phyloP scores from a whole-genome alignment of 1,139 yeast genomes.

The Pichia terricola region DNA sequence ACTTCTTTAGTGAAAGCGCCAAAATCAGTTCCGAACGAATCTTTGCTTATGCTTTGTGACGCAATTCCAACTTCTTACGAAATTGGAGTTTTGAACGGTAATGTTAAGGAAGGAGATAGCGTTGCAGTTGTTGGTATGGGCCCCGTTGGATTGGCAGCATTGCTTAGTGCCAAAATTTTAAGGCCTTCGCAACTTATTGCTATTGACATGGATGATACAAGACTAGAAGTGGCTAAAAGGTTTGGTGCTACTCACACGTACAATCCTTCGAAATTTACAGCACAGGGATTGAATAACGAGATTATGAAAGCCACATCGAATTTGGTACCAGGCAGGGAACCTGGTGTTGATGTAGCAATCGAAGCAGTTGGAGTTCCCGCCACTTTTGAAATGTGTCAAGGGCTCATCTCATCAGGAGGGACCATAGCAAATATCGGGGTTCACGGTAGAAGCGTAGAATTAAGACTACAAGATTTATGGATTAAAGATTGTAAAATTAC shows the following conservation, averaged over 20 bases:
- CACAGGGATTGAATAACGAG: constrained; percentile 21
- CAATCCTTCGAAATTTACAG: constrained; percentile 27
- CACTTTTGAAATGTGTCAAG: constrained; percentile 36
- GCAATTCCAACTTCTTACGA: constrained; percentile 39
- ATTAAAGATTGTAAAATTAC: constrained; percentile 34
- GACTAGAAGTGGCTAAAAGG: constrained; percentile 31
- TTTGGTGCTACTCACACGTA: constrained; percentile 34
- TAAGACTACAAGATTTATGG: constrained; percentile 36
- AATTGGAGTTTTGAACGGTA: constrained; percentile 33
- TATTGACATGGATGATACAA: constrained; percentile 34
- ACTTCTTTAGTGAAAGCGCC: constrained; percentile 28
- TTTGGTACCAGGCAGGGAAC: constrained; percentile 16
- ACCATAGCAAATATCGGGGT: constrained; percentile 40
- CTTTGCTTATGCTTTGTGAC: constrained; percentile 34
- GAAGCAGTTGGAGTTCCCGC: constrained; percentile 40
- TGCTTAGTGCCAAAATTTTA: constrained; percentile 30
- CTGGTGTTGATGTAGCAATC: constrained; percentile 41
- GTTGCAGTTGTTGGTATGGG: constrained; percentile 44
- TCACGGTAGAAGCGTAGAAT: constrained; percentile 34
- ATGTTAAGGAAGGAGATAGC: constrained; percentile 31
- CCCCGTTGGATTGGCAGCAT: constrained; percentile 37
- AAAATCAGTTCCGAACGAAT: constrained; percentile 27
- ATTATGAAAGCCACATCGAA: constrained; percentile 23
- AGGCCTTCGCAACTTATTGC: constrained; percentile 32
- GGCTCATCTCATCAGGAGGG: constrained; percentile 37